Base-by-base conservation (phyloP, 2,329 filamentous ascomycete species). In the Orbilia javanica region DNA sequence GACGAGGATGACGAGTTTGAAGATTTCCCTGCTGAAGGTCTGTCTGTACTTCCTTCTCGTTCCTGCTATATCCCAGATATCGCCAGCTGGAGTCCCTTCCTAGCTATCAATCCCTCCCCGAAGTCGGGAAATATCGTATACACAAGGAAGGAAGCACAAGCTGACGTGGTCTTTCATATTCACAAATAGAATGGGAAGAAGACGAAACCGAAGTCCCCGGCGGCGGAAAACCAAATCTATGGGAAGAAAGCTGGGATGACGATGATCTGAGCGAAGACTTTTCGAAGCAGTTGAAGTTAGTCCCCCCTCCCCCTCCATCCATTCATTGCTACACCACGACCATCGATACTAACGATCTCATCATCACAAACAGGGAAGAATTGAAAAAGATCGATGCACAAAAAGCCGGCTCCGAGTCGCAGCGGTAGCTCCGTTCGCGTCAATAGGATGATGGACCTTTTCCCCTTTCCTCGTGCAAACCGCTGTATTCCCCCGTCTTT, bases 221-320 rank as follows among this genome's bases (percentile, higher is more conserved):
- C 82, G 90, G 88, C 67, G 89, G 87, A 81, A 91, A 90, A 83
- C 89, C 90, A 84, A 94, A 98, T 86, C 87, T 99, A 68, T 99
- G 96, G 96, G 96, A 99, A 86, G 96, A 99, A 88, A 97, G 94
- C 88, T 99, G 96, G 96, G 96, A 99, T 83, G 96, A 99, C 83
- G 95, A 98, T 84, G 96, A 98, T 85, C 96, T 93, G 81, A 96
- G 89, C 82, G 96, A 99, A 84, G 96, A 99, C 83, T 99, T 99
- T 84, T 96, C 94, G 11, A 89, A 92, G 83, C 95, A 98, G 87
- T 86, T 99, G 83, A 96, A 93, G 95, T 97, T 85, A 81, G 91
- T 82, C 74, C 46, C 44, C 44, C 55, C 34, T 18, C 10, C 18
- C 10, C 42, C 69, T 20, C 34, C 66, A 57, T 36, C n/a, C n/a